A percentile compares a stretch with the other conserved stretches of the same genome.
These are phyloP conservation scores for Chrysoporthe deuterocubensis DNA, from an alignment of 2,329 filamentous ascomycete genomes.

Conservation along the genomic window DNA sequence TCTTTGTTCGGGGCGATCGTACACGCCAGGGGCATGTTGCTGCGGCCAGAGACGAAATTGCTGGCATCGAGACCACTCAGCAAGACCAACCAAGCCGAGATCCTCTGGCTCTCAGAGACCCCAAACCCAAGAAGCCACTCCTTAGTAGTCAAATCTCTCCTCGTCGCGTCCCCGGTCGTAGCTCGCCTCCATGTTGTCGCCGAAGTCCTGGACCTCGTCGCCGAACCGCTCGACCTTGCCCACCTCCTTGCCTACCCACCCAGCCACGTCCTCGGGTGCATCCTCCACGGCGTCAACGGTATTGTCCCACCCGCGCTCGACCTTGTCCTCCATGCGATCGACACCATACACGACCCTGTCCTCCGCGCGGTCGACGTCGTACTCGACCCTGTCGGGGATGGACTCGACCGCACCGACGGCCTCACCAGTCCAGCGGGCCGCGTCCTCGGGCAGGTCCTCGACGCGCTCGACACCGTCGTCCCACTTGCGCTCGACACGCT, in stretches of 20 bases:
- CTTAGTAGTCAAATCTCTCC: slow-evolving; percentile 24
- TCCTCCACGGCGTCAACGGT: slow-evolving; percentile 23
- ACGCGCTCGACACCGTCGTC: slow-evolving; percentile 17
- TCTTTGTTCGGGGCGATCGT: background rate
- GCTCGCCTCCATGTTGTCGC: slow-evolving; percentile 17
- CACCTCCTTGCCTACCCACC: slow-evolving; percentile 18
- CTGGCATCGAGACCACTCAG: background rate
- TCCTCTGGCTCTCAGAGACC: background rate
- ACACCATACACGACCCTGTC: slow-evolving; percentile 9
- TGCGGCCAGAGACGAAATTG: background rate
- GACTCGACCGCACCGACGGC: slow-evolving; percentile 20
- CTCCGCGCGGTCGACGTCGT: slow-evolving; percentile 13
- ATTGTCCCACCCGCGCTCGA: slow-evolving; percentile 29
- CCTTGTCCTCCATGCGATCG: slow-evolving; percentile 33
- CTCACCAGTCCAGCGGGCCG: slow-evolving; percentile 25
- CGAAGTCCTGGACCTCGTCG: slow-evolving; percentile 13
- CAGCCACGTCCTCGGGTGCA: slow-evolving; percentile 23
- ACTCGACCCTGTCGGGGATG: slow-evolving; percentile 19
- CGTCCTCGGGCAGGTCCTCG: slow-evolving; percentile 23
- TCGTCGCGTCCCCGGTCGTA: slow-evolving; percentile 24
- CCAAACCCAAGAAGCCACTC: background rate
- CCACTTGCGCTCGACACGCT: slow-evolving; percentile 19
- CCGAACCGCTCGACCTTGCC: slow-evolving; percentile 24
- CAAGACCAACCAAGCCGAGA: background rate
- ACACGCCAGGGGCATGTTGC: background rate